Conservation (phyloP, 2,329 filamentous ascomycete genomes). For the Sarocladium brachiariae region DNA sequence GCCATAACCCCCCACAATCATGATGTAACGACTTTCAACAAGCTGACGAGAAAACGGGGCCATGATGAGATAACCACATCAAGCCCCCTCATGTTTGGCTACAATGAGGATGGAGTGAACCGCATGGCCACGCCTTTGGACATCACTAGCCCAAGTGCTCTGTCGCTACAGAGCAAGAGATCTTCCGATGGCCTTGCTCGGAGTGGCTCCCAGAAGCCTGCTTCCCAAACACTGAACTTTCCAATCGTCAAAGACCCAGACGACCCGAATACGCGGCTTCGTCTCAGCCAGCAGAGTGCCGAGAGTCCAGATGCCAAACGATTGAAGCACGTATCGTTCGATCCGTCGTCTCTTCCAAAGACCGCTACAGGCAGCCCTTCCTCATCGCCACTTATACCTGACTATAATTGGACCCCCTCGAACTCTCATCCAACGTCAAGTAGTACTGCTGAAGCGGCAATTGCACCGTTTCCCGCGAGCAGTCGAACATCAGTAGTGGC, state of each 20-base stretch:
- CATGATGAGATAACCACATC: neutral
- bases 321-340: conserved; percentile 19
- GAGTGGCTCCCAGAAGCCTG: neutral
- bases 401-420: neutral
- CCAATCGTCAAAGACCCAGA: conserved; percentile 71
- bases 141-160: too few relatives aligned
- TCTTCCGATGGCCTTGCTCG: conserved; percentile 12
- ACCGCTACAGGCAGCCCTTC: neutral
- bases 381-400: neutral
- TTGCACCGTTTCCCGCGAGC: neutral
- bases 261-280: conserved; percentile 54
- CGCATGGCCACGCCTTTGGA: too few relatives aligned
- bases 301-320: conserved; percentile 23
- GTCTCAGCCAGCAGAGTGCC: conserved; percentile 58
- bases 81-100: too few relatives aligned
- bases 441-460: neutral
- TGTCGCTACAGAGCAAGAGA: conserved; percentile 5
- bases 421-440: neutral
- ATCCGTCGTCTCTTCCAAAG: conserved; percentile 11
- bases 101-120: too few relatives aligned
- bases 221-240: conserved; percentile 46
- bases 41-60: neutral
- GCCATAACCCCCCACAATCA: too few relatives aligned
- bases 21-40: too few relatives aligned
- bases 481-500: neutral